Evolutionary conservation across 768 basidiomycete species (phyloP).

Genomic region (Phlegmacium glaucopus): DNA sequence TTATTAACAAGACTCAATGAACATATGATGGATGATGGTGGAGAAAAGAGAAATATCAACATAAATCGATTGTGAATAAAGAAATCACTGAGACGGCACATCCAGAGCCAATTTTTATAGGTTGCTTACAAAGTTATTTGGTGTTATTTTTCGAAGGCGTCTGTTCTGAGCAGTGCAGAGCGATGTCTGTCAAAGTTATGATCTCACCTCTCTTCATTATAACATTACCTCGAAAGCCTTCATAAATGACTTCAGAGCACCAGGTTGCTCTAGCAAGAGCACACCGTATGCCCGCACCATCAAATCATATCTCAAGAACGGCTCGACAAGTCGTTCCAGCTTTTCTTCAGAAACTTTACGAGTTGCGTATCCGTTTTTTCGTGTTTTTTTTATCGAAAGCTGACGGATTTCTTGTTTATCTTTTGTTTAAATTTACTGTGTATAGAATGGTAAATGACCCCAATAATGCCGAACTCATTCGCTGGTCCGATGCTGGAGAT

Average conservation of each 20-base stretch:
- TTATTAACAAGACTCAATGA: no score
- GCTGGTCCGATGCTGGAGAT: constrained; percentile 90
- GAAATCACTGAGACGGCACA: no score
- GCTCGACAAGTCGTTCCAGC: constrained; percentile 55
- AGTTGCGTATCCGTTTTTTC: constrained; percentile 46
- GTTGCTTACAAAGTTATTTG: no score
- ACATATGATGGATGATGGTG: no score
- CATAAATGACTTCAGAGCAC: constrained; percentile 45
- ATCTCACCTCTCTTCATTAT: not conserved
- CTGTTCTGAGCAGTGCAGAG: no score
- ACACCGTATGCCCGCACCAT: constrained; percentile 23
- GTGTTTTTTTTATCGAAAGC: constrained; percentile 10
- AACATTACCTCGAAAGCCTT: not conserved
- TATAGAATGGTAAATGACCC: constrained; percentile 89
- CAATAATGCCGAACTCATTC: constrained; percentile 77
- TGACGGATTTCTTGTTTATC: no score
- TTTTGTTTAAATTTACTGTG: constrained; percentile 2
- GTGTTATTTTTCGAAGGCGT: no score
- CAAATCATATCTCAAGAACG: constrained; percentile 29
- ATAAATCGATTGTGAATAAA: no score
- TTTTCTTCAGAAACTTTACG: constrained; percentile 91
- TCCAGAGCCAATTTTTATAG: no score
- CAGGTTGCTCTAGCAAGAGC: constrained; percentile 56
- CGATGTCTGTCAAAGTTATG: not conserved
- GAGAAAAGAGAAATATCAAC: no score